Evolutionary conservation across 2,329 filamentous ascomycete species (phyloP), one percentile per base, ranked within the genome.

Genomic region (Cercospora beticola): DNA sequence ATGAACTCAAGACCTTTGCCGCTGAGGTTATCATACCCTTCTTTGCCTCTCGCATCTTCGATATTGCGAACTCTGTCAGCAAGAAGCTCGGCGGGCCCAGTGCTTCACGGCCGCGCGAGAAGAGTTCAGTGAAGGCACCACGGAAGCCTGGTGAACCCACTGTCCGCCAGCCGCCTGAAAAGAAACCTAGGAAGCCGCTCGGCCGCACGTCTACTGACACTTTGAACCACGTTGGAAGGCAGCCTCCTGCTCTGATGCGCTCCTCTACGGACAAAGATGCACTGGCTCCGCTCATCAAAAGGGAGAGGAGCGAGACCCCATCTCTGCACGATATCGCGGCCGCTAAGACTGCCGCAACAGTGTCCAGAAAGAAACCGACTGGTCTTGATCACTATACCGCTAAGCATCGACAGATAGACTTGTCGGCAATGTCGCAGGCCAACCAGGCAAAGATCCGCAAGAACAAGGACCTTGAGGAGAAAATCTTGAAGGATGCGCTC

Each of bases 11-110:
- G 71, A 89, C 91, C 76, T 95, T 94, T 76, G 94, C 91, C 75
- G 84, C 92, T 16, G 92, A 95, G 76, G 90, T 95, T 49, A 88
- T 95, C 73, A 82, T 93, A 56, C 92, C 92, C 36, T 94, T 94
- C 80, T 95, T 93, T 77, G 89, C 90, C 36, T 87, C 91, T 14
- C 89, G 92, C 36, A 82, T 94, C n/a, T 91, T 91, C 0, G 87
- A 90, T 40, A 82, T 89, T 14, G 92, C 91, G 74, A 86, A 89
- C 58, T 83, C 85, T 4, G 88, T 94, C 68, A 93, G 90, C 78
- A 88, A 88, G 71, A 93, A 93, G 77, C 84, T 94, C 4, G 92
- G 92, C 16, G 92, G 91, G 0, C 91, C 91, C 1, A 83, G 87
- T 8, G 86, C 88, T 68, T 81, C 86, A 23, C 85, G 89, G 4